These are phyloP conservation scores for Aspergillus chevalieri DNA, from an alignment of 2,329 filamentous ascomycete genomes.

Conservation along the genomic window DNA sequence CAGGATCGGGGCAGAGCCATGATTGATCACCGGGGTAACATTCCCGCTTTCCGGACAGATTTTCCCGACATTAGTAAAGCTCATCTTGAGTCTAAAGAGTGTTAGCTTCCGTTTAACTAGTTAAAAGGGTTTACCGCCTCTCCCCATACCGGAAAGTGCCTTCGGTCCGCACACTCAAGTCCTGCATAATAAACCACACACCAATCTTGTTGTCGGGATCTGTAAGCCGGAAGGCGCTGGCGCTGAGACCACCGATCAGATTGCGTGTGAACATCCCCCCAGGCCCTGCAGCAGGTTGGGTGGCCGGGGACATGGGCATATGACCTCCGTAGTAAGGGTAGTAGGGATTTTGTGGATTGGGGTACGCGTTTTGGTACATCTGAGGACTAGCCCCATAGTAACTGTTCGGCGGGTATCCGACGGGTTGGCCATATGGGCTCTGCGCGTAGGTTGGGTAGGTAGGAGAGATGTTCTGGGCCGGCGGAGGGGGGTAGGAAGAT, in stretches of 20 bases:
- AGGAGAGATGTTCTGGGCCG: constrained; percentile 29
- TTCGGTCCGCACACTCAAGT: constrained; percentile 89
- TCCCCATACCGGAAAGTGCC: constrained; percentile 71
- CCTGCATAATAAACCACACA: constrained; percentile 95
- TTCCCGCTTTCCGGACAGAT: constrained; percentile 32
- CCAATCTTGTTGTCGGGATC: constrained; percentile 76
- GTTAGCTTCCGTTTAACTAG: not conserved
- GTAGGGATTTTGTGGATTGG: constrained; percentile 23
- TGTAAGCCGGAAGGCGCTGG: constrained; percentile 77
- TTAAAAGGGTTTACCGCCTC: not conserved
- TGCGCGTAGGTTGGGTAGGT: constrained; percentile 33
- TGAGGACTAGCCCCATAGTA: constrained; percentile 32
- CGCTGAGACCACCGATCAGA: constrained; percentile 83
- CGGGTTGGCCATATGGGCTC: constrained; percentile 36
- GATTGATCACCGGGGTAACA: constrained; percentile 55
- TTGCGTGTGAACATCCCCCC: constrained; percentile 91
- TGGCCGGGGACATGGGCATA: constrained; percentile 32
- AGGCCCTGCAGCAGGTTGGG: constrained; percentile 42
- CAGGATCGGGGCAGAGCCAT: constrained; percentile 70
- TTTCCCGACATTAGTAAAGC: constrained; percentile 77
- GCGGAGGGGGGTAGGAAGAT: constrained; percentile 61
- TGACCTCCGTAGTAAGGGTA: constrained; percentile 30
- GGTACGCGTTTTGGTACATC: constrained; percentile 32
- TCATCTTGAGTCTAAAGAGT: constrained; percentile 56
- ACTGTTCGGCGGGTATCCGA: constrained; percentile 28